Percentiles rank a stretch among this genome's conserved stretches.
Evolutionary conservation across 441 rosid species (phyloP).

Genomic region (Hura crepitans): DNA sequence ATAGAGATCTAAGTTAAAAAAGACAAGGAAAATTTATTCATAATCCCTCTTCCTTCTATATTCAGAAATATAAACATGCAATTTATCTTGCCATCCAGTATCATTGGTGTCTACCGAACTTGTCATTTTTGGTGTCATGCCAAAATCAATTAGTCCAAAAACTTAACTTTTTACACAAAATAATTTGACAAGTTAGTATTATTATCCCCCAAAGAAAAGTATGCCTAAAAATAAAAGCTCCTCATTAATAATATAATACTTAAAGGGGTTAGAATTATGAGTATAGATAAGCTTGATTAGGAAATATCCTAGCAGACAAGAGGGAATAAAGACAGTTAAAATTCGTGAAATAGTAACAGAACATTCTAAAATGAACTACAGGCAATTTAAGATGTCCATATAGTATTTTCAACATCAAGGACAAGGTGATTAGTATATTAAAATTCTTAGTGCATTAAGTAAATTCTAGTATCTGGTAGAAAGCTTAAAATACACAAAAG

Average conservation of each 20-base stretch:
- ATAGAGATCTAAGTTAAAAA: neutral
- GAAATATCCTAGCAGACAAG: constrained; percentile 5
- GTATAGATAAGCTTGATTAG: neutral
- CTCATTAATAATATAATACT: neutral
- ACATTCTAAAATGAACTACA: constrained; percentile 9
- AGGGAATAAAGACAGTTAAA: constrained; percentile 13
- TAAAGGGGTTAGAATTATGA: neutral
- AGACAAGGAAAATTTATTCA: too few species aligned
- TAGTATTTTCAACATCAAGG: constrained; percentile 9
- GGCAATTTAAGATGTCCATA: neutral
- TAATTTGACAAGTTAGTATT: too few species aligned
- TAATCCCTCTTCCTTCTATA: too few species aligned
- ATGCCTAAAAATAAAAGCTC: too few species aligned
- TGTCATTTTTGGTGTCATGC: neutral
- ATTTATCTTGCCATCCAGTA: too few species aligned
- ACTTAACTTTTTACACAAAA: too few species aligned
- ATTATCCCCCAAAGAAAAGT: too few species aligned
- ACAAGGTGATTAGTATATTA: constrained; percentile 16
- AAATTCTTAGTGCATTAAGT: constrained; percentile 18
- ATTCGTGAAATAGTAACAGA: neutral
- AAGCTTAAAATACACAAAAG: constrained; percentile 15
- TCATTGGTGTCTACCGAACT: neutral
- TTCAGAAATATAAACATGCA: too few species aligned
- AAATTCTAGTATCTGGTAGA: constrained; percentile 17
- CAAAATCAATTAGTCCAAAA: neutral